These are phyloP conservation scores for Liquidambar formosana DNA, from an alignment of 164 flowering plant genomes.

Conservation along the genomic window DNA sequence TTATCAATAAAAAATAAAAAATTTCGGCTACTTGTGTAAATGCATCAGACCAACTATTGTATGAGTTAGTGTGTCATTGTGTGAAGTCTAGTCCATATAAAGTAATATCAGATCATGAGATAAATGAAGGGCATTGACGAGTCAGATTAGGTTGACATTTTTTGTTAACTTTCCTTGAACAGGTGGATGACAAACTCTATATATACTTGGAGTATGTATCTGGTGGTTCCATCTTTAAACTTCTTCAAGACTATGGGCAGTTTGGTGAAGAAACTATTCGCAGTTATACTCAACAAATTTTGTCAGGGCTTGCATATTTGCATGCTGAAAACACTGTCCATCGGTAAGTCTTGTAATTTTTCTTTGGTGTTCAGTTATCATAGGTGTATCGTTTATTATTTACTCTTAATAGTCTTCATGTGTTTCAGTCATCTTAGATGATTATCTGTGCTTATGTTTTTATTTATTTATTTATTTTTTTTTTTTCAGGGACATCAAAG, in stretches of 20 bases:
- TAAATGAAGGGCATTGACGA: background rate
- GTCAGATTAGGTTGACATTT: background rate
- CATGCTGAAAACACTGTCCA: slow-evolving; percentile 83
- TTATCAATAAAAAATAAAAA: no score
- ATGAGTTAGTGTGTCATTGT: background rate
- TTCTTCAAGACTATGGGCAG: slow-evolving; percentile 93
- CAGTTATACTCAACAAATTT: slow-evolving; percentile 84
- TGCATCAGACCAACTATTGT: background rate
- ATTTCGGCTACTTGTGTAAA: no score
- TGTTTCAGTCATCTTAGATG: background rate
- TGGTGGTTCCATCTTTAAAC: slow-evolving; percentile 92
- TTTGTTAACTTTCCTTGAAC: slow-evolving; percentile 14
- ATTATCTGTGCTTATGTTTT: background rate
- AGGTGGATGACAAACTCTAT: slow-evolving; percentile 85
- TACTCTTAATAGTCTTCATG: background rate
- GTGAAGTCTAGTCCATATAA: background rate
- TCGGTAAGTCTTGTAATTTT: slow-evolving; percentile 41
- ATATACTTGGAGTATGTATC: slow-evolving; percentile 95
- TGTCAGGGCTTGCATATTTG: slow-evolving; percentile 83
- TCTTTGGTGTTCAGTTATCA: background rate
- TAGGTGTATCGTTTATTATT: background rate
- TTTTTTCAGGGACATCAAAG: slow-evolving; percentile 82
- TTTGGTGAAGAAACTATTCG: slow-evolving; percentile 84
- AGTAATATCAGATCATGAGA: background rate
- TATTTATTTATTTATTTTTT: no score